These are phyloP conservation scores for Erodium maritimum DNA, from an alignment of 345 rosid genomes.

Conservation along the genomic window DNA sequence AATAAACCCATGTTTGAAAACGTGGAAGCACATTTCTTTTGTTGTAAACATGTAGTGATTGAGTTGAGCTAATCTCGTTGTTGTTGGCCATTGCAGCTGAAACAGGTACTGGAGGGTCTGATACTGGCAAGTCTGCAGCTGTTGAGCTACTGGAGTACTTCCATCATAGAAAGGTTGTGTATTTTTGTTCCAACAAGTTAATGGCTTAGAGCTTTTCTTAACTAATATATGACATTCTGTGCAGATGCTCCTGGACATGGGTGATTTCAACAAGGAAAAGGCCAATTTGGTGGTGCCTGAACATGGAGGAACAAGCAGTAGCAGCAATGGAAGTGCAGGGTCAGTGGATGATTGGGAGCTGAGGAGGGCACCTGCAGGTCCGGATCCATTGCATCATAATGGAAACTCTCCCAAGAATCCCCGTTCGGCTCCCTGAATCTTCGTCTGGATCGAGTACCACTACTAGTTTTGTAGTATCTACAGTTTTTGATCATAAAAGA, in stretches of 20 bases:
- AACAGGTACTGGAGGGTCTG: no score
- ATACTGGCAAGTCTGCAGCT: neutral
- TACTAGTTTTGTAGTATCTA: no score
- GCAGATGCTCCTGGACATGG: neutral
- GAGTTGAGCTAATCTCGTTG: no score
- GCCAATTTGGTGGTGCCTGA: neutral
- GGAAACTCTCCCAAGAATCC: slow-evolving; percentile 56
- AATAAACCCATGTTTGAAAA: no score
- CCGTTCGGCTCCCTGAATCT: slow-evolving; percentile 19
- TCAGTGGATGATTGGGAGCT: slow-evolving; percentile 22
- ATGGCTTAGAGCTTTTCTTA: no score
- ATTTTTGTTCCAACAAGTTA: neutral
- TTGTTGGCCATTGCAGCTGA: neutral
- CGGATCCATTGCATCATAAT: slow-evolving; percentile 80
- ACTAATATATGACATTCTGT: neutral
- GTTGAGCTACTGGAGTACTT: neutral
- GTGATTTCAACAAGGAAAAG: no score
- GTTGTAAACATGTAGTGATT: no score
- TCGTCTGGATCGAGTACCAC: no score
- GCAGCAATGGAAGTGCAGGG: slow-evolving; percentile 6
- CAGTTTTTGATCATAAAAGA: no score
- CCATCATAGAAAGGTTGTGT: neutral
- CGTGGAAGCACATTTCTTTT: no score
- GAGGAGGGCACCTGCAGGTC: slow-evolving; percentile 68
- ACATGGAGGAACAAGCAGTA: neutral